A percentile compares a stretch with the other conserved stretches of the same genome.
phyloP scores from a whole-genome alignment of 1,139 yeast genomes.

The Pichia sp. region DNA sequence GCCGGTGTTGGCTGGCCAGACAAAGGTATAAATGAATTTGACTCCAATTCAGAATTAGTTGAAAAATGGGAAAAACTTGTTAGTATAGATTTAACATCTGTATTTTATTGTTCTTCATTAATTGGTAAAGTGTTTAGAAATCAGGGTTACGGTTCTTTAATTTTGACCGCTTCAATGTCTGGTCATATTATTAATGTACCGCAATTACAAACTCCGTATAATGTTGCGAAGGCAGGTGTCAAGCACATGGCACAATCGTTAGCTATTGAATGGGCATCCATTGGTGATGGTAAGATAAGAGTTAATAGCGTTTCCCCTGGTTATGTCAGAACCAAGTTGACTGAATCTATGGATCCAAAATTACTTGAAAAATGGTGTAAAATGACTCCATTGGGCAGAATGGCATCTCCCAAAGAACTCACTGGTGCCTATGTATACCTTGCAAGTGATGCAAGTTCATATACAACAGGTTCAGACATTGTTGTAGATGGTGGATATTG shows the following conservation, averaged over 20 bases:
- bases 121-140: conserved; percentile 45
- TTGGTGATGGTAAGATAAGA: conserved; percentile 34
- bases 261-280: conserved; percentile 48
- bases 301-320: conserved; percentile 55
- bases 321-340: conserved; percentile 43
- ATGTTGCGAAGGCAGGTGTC: conserved; percentile 55
- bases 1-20: conserved; percentile 59
- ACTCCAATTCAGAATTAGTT: conserved; percentile 38
- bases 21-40: conserved; percentile 39
- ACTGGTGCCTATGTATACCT: conserved; percentile 83
- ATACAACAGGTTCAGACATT: conserved; percentile 78
- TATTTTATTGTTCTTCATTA: conserved; percentile 51
- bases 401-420: conserved; percentile 67
- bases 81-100: conserved; percentile 47
- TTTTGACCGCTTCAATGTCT: conserved; percentile 57
- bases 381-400: conserved; percentile 76
- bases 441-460: conserved; percentile 81
- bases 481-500: conserved; percentile 83
- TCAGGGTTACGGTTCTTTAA: conserved; percentile 48
- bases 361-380: conserved; percentile 45
- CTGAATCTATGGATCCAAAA: conserved; percentile 34
- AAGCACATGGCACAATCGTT: conserved; percentile 46
- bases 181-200: conserved; percentile 52
- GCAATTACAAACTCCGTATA: conserved; percentile 50
- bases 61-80: conserved; percentile 45